A percentile compares a stretch with the other conserved stretches of the same genome.
Conservation (phyloP, 2,329 filamentous ascomycete species). For the Sclerotinia sclerotiorum region DNA sequence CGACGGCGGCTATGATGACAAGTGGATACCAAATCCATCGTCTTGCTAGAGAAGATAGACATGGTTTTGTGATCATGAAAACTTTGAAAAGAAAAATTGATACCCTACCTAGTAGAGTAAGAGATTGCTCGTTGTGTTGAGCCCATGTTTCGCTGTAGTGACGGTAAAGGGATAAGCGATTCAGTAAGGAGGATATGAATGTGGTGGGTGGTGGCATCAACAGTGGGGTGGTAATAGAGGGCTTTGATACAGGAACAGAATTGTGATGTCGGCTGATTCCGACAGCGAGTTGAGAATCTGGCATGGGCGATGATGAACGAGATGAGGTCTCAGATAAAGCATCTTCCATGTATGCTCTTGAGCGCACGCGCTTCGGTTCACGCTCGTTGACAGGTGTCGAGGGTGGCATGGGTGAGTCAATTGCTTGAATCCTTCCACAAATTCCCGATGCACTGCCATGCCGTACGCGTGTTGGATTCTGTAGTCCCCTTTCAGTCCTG, state of each 20-base stretch:
- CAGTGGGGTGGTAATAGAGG: conserved; percentile 41
- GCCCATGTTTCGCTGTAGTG: conserved; percentile 43
- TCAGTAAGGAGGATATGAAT: conserved; percentile 36
- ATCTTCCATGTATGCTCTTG: conserved; percentile 38
- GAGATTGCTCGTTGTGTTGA: conserved; percentile 38
- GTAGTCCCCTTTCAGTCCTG: conserved; percentile 38
- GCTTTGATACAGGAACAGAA: conserved; percentile 18
- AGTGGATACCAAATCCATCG: conserved; percentile 66
- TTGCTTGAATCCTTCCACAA: conserved; percentile 36
- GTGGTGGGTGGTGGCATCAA: conserved; percentile 45
- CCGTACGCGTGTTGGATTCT: conserved; percentile 34
- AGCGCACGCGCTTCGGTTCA: conserved; percentile 35
- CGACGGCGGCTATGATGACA: conserved; percentile 66
- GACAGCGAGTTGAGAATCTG: conserved; percentile 28
- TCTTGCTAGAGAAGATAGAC: conserved; percentile 68
- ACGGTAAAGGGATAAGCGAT: conserved; percentile 36
- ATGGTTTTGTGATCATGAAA: conserved; percentile 62
- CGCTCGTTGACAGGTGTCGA: conserved; percentile 33
- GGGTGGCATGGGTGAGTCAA: conserved; percentile 39
- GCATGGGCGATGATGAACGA: conserved; percentile 29
- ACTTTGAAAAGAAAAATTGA: conserved; percentile 69
- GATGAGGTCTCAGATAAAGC: conserved; percentile 27
- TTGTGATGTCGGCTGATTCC: conserved; percentile 25
- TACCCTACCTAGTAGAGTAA: conserved; percentile 49
- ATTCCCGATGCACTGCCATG: conserved; percentile 34